Conservation (phyloP, 2,329 filamentous ascomycete species). For the Penicillium sp. region DNA sequence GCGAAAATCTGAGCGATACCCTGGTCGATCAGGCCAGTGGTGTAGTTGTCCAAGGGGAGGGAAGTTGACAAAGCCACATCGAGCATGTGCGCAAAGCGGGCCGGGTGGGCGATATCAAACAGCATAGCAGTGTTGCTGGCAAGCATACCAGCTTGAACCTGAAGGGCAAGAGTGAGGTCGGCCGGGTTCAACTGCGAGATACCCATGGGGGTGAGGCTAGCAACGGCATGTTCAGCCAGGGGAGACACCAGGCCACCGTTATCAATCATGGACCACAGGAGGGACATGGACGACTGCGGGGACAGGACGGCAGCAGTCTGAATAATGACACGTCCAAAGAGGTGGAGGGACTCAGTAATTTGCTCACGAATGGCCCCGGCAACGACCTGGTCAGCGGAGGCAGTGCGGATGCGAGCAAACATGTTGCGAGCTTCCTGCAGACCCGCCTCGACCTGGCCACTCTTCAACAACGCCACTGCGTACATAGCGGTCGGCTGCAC, state of each 20-base stretch:
- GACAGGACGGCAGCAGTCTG: constrained; percentile 54
- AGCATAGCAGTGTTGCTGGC: constrained; percentile 39
- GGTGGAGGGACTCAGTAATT: constrained; percentile 82
- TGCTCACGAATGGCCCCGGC: constrained; percentile 68
- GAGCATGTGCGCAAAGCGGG: constrained; percentile 63
- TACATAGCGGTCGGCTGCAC: constrained; percentile 92
- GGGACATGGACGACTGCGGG: constrained; percentile 57
- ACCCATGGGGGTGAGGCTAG: constrained; percentile 60
- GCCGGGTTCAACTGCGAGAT: constrained; percentile 55
- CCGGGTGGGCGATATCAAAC: constrained; percentile 58
- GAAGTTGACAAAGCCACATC: constrained; percentile 57
- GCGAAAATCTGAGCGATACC: constrained; percentile 55
- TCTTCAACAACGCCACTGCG: constrained; percentile 80
- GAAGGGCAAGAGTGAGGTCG: constrained; percentile 60
- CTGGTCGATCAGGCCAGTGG: constrained; percentile 59
- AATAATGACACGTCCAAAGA: constrained; percentile 60
- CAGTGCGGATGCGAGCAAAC: constrained; percentile 78
- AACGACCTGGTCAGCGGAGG: constrained; percentile 51
- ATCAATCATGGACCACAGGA: constrained; percentile 66
- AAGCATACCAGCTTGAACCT: constrained; percentile 57
- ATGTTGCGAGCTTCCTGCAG: constrained; percentile 77
- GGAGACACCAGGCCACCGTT: constrained; percentile 63
- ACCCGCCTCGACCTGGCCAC: constrained; percentile 80
- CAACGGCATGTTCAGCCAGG: constrained; percentile 61
- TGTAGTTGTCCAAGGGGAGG: constrained; percentile 57